Evolutionary conservation across 495 filamentous ascomycete genomes (phyloP), one percentile per base, ranked within the genome.

Genomic region (Podospora conica): DNA sequence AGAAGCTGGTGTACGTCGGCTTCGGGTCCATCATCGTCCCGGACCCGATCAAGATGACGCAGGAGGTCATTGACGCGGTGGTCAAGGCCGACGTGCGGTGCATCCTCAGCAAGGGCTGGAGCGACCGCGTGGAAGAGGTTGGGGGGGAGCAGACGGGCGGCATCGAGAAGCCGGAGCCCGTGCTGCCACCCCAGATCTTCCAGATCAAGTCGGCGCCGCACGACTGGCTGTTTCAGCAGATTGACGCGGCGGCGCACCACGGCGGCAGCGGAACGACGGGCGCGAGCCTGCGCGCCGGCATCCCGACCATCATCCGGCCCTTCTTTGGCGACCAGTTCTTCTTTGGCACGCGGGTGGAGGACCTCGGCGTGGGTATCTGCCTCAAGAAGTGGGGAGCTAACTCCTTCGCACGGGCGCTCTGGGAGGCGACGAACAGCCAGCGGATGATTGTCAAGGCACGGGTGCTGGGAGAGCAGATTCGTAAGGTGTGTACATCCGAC

Each of bases 271-370:
- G 95, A 6, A 98, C 95, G 2, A 98, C 95, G 4, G 95, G 96
- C 3, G 96, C 95, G 3, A 97, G 93, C 73, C 81, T 98, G 53
- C 84, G 95, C 61, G 93, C 94, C 9, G 95, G 95, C 12, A 84
- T 97, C 21, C 96, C 95, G 0, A 98, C 95, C 3, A 92, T 98
- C 65, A 87, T 98, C 72, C 93, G 96, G 66, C 95, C 95, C 0
- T 98, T 97, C 78, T 98, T 98, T 74, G 95, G 95, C 5, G 95
- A 98, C 69, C 95, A 98, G 71, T 96, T 91, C 81, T 98, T 98
- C 81, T 98, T 94, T 72, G 95, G 91, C 2, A 85, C 82, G 15
- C 86, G 95, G 0, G 87, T 98, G 5, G 93, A 97, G 75, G 93
- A 97, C 71, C 77, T 98, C 5, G 93, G 95, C 3, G 94, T 98